Conservation (phyloP, 495 filamentous ascomycete species). For the Aspergillus bertholletiae region DNA sequence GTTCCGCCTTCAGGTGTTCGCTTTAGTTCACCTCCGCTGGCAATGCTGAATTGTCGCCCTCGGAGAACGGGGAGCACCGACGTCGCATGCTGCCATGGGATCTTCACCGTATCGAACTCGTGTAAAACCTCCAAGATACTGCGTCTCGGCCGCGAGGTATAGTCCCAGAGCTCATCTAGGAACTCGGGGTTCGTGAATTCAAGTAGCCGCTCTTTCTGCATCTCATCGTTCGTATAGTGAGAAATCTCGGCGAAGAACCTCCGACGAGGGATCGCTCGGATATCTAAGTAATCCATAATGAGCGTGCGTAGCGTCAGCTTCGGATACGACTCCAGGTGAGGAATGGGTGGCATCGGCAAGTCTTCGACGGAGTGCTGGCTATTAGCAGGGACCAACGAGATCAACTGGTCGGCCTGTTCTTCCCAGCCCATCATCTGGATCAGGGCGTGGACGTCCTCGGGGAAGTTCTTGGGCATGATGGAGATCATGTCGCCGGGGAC, state of each 20-base stretch:
- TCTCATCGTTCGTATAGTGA: slow-evolving; percentile 64
- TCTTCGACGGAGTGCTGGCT: slow-evolving; percentile 13
- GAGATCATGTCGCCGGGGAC: slow-evolving; percentile 71
- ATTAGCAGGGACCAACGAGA: slow-evolving; percentile 44
- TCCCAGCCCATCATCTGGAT: slow-evolving; percentile 75
- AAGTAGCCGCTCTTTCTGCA: slow-evolving; percentile 74
- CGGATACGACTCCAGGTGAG: slow-evolving; percentile 34
- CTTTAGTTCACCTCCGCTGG: slow-evolving; percentile 62
- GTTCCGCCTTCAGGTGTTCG: slow-evolving; percentile 31
- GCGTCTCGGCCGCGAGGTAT: slow-evolving; percentile 85
- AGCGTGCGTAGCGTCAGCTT: slow-evolving; percentile 69
- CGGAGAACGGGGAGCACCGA: slow-evolving; percentile 72
- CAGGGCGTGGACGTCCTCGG: slow-evolving; percentile 69
- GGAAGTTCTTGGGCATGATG: slow-evolving; percentile 83
- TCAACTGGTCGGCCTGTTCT: slow-evolving; percentile 60
- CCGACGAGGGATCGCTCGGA: slow-evolving; percentile 83
- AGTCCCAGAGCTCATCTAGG: slow-evolving; percentile 91
- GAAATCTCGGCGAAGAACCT: slow-evolving; percentile 75
- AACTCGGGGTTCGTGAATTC: slow-evolving; percentile 77
- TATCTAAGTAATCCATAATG: slow-evolving; percentile 76
- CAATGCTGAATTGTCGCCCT: slow-evolving; percentile 83
- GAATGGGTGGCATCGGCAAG: slow-evolving; percentile 39
- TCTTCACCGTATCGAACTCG: slow-evolving; percentile 80
- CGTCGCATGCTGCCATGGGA: slow-evolving; percentile 70
- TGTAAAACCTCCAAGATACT: slow-evolving; percentile 88